Conservation (phyloP, 2,329 filamentous ascomycete genomes). For the Epichloe elymi region DNA sequence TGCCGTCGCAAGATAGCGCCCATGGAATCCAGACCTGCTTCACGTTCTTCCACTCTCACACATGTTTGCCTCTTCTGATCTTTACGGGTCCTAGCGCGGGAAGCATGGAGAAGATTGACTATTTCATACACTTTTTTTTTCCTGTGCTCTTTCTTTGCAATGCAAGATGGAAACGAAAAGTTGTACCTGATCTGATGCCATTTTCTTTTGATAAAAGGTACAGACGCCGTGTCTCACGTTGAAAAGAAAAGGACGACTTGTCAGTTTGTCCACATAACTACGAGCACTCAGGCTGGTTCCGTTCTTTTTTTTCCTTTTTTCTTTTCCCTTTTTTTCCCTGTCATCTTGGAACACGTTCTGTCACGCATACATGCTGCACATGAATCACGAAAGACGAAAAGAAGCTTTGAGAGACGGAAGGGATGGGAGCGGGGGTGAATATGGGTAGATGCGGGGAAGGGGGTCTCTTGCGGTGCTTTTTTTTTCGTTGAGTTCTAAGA, state of each 20-base stretch:
- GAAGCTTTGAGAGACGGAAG: neutral
- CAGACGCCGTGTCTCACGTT: too few species aligned
- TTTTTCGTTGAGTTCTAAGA: neutral
- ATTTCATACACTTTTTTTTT: too few species aligned
- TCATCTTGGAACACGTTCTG: neutral
- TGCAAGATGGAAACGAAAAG: too few species aligned
- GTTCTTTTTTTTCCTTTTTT: neutral
- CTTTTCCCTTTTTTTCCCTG: neutral
- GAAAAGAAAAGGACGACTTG: too few species aligned
- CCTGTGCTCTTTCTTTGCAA: neutral
- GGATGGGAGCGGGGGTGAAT: neutral
- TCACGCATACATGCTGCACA: slow-evolving; percentile 1
- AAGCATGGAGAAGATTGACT: neutral
- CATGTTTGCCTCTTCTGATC: neutral
- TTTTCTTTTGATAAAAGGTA: neutral
- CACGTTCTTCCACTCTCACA: slow-evolving; percentile 1
- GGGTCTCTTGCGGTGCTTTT: neutral
- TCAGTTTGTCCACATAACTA: neutral
- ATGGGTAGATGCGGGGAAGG: too few species aligned
- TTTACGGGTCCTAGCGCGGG: neutral
- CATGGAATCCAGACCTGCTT: slow-evolving; percentile 9
- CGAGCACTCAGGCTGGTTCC: neutral
- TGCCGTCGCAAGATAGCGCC: slow-evolving; percentile 18
- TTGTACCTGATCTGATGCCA: neutral
- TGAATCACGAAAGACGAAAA: neutral